A percentile compares a stretch with the other conserved stretches of the same genome.
Evolutionary conservation across 352 stramenopile genomes (phyloP).

Genomic region (Thraustotheca clavata): DNA sequence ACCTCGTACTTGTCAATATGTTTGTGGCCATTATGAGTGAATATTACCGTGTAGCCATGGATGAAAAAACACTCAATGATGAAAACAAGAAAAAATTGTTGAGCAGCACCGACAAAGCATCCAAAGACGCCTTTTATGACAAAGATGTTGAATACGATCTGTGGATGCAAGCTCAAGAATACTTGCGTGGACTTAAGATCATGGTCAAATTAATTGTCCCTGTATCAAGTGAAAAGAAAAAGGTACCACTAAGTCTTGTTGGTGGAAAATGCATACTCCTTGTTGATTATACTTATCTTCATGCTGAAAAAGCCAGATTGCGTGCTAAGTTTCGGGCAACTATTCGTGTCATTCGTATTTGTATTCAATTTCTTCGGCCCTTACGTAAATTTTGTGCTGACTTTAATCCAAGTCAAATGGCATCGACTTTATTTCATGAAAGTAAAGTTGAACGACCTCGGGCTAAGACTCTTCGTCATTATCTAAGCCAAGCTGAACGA

Average conservation of each 20-base stretch:
- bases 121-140: slow-evolving; percentile 45
- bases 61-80: slow-evolving; percentile 51
- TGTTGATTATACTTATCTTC: slow-evolving; percentile 63
- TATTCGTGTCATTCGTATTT: slow-evolving; percentile 23
- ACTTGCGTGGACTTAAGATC: slow-evolving; percentile 42
- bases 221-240: slow-evolving; percentile 28
- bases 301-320: slow-evolving; percentile 54
- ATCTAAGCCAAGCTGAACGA: slow-evolving; percentile 1
- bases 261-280: slow-evolving; percentile 61
- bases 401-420: slow-evolving; percentile 24
- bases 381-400: slow-evolving; percentile 45
- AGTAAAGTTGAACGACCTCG: background rate
- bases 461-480: slow-evolving; percentile 9
- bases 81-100: slow-evolving; percentile 37
- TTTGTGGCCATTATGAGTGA: slow-evolving; percentile 82
- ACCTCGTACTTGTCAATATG: slow-evolving; percentile 78
- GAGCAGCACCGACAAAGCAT: slow-evolving; percentile 24
- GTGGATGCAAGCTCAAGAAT: slow-evolving; percentile 56
- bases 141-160: slow-evolving; percentile 71
- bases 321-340: slow-evolving; percentile 43
- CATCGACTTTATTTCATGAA: slow-evolving; percentile 1
- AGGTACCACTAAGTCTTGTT: slow-evolving; percentile 43
- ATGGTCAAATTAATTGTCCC: slow-evolving; percentile 45
- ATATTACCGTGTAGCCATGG: slow-evolving; percentile 68
- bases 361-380: slow-evolving; percentile 44